Conservation (phyloP, 495 filamentous ascomycete species). For the Staphylotrichum longicolle region DNA sequence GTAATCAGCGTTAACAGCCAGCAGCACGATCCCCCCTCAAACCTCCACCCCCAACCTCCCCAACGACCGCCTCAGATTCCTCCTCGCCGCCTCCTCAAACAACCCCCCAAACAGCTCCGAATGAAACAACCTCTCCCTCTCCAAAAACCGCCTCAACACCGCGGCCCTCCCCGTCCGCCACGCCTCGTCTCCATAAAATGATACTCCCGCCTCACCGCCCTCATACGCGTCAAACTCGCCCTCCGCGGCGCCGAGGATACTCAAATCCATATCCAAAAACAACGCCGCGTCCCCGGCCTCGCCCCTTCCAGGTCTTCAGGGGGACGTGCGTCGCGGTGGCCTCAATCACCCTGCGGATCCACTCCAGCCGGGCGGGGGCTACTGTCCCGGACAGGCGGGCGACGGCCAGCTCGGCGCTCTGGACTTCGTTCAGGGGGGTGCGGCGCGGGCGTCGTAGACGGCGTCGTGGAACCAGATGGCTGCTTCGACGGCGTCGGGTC, state of each 20-base stretch:
- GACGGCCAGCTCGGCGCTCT: slow-evolving; percentile 20
- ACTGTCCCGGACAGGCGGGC: slow-evolving; percentile 2
- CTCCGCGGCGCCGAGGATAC: slow-evolving; percentile 21
- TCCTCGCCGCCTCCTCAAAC: slow-evolving; percentile 20
- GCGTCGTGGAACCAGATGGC: slow-evolving; percentile 30
- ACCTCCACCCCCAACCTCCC: background rate
- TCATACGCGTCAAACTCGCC: slow-evolving; percentile 21
- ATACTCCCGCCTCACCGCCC: slow-evolving; percentile 24
- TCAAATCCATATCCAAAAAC: slow-evolving; percentile 26
- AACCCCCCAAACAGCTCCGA: slow-evolving; percentile 17
- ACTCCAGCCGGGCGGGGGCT: background rate
- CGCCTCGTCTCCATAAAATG: slow-evolving; percentile 12
- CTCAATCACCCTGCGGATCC: slow-evolving; percentile 20
- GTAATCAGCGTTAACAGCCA: background rate
- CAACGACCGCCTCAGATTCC: slow-evolving; percentile 32
- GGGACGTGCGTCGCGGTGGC: slow-evolving; percentile 20
- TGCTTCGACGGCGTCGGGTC: slow-evolving; percentile 25
- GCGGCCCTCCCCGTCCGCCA: slow-evolving; percentile 20
- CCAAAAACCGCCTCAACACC: slow-evolving; percentile 20
- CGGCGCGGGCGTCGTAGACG: slow-evolving; percentile 21
- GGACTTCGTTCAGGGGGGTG: slow-evolving; percentile 12
- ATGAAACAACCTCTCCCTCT: slow-evolving; percentile 16
- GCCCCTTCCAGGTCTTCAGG: background rate
- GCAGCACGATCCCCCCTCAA: background rate
- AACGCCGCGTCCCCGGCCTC: slow-evolving; percentile 12